Evolutionary conservation across 495 filamentous ascomycete genomes (phyloP).

Genomic region (Trichoderma asperelloides): DNA sequence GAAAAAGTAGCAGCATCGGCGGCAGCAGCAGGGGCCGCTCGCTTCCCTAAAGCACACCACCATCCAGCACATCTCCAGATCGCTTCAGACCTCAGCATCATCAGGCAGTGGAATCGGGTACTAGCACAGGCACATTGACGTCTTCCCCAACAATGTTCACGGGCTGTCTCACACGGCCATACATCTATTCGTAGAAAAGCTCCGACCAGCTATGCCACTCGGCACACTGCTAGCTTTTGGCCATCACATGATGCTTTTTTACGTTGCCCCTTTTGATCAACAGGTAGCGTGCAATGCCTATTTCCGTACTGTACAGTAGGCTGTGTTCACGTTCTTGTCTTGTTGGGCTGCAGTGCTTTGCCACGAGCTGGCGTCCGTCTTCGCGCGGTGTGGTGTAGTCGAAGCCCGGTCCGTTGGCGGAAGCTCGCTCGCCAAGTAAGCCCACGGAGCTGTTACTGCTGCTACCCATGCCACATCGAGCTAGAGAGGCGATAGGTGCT

Average conservation of each 20-base stretch:
- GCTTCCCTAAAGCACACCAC: neutral
- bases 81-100: neutral
- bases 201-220: neutral
- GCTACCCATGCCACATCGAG: neutral
- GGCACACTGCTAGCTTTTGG: neutral
- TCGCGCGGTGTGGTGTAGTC: neutral
- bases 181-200: neutral
- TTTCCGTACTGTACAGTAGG: too few species aligned
- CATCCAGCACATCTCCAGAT: neutral
- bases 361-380: neutral
- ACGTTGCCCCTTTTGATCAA: neutral
- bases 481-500: too few species aligned
- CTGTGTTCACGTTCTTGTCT: too few species aligned
- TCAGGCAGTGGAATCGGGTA: neutral
- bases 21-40: neutral
- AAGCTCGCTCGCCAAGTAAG: neutral
- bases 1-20: too few species aligned
- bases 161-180: constrained; percentile 2
- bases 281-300: too few species aligned
- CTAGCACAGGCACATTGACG: neutral
- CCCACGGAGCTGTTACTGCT: neutral
- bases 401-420: neutral
- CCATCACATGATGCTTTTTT: neutral
- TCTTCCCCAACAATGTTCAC: neutral
- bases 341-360: neutral